Base-by-base conservation (phyloP, 768 basidiomycete species). In the Steccherinum ochraceum region DNA sequence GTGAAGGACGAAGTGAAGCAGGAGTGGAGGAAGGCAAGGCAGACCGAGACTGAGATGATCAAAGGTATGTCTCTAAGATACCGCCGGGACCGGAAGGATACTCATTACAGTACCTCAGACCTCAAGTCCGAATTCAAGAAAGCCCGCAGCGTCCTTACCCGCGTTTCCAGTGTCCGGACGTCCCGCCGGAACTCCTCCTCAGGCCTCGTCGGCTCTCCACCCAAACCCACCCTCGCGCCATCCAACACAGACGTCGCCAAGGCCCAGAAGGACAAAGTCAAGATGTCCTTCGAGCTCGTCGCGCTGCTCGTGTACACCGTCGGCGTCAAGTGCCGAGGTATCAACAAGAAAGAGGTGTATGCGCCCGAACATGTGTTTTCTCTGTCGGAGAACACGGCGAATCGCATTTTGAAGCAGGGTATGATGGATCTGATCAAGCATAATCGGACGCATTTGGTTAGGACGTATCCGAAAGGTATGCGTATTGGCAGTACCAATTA, bases 321-420 rank as follows among this genome's bases (percentile, higher is more conserved):
- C 48, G 95, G 95, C 4, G 91, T 97, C 54, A 95, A 95, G 66
- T 96, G 89, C 58, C 86, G 84, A 42, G 93, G 94, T 0, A 77
- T 98, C 67, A 89, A 89, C 67, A 83, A 88, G 66, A 84, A 91
- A 54, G 84, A 89, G 56, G 72, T 75, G 25, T 99, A 99, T 61
- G 84, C 84, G 5, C 79, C 88, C 0, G 86, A 91, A 60, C 89
- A 97, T 59, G 79, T 97, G 63, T 94, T 99, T 66, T 95, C 92
- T 4, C 78, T 98, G 5, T 94, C 93, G 0, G 95, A 98, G 72
- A 79, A 72, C 51, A 81, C 81, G 16, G 84, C 83, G 55, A 85
- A 84, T 64, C 85, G 84, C 70, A 72, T 93, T 53, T 61, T 94
- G 44, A 85, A 85, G 68, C 72, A 77, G 23, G 74, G 76, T 41